Base-by-base conservation (phyloP, 1,284 basidiomycete species). In the Grifola frondosa region DNA sequence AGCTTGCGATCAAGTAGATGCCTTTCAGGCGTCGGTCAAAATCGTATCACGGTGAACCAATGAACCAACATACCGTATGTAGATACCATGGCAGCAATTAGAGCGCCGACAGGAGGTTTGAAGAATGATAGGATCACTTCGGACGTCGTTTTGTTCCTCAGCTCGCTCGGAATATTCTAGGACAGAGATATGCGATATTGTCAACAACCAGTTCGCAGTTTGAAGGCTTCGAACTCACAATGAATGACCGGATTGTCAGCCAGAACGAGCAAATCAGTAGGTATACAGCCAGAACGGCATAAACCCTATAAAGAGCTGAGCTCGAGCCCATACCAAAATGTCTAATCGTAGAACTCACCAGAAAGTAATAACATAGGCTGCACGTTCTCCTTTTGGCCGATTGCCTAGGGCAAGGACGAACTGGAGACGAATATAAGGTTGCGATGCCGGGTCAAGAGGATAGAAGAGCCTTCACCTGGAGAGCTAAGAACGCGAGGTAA, bases 341-440 rank as follows among this genome's bases (percentile, higher is more conserved):
- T 30, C 6, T 8, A 19, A 24, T 26, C 11, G 58, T 46, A 37
- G 40, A 30, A 74, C 75, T 17, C 47, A 84, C 80, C 84, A 84
- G 53, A 98, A 75, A 6, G 93, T 96, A 21, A 87, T 56, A 0
- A 85, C 72, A 60, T 98, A 98, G 6, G 90, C 81, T 30, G 76
- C 62, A 40, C 86, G 81, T 71, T 98, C 96, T 49, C 93, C 95
- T 64, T 98, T 98, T 2, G 96, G 96, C 51, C 96, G 75, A 66
- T 97, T 98, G 45, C 96, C 96, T 21, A 97, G 70, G 4, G 94
- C 95, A n/a, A 98, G 74, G 29, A 98, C 82, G 58, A 99, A 97
- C 70, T 94, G 40, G 19, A 22, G 16, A 31, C 34, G 37, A 39
- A 23, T 19, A 35, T 48, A 4, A 29, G 35, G 15, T 17, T 5